A percentile compares a stretch with the other conserved stretches of the same genome.
These are phyloP conservation scores for Taphrina communis DNA, from an alignment of 1,139 yeast species.

Conservation along the genomic window DNA sequence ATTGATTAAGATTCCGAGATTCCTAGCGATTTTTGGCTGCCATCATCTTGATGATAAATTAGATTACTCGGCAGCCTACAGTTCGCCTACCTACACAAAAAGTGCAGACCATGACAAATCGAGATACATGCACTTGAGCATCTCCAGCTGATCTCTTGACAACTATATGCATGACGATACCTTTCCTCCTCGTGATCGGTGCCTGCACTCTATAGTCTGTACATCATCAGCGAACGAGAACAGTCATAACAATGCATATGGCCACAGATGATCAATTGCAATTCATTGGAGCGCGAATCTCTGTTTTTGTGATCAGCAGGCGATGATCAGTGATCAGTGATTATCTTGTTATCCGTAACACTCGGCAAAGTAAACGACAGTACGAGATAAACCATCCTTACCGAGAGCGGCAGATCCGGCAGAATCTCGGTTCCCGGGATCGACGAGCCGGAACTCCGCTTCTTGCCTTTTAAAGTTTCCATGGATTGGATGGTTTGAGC, in stretches of 20 bases:
- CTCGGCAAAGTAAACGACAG: background rate
- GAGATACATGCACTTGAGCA: no score
- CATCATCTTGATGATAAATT: no score
- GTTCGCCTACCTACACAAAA: background rate
- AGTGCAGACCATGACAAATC: no score
- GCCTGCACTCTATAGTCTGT: no score
- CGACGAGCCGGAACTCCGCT: slow-evolving; percentile 1
- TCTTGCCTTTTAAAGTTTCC: slow-evolving; percentile 3
- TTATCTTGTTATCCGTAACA: background rate
- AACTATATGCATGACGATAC: no score
- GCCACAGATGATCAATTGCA: background rate
- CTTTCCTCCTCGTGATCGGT: no score
- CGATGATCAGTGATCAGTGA: background rate
- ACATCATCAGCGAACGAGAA: no score
- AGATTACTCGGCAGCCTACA: background rate
- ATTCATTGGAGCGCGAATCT: background rate
- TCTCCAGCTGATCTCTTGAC: no score
- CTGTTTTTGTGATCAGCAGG: background rate
- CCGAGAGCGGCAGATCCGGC: background rate
- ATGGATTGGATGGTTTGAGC: background rate
- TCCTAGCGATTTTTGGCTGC: background rate
- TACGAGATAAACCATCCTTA: background rate
- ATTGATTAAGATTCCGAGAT: background rate
- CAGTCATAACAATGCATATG: no score
- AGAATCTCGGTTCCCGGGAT: background rate